Conservation (phyloP, 306 rosid genomes). For the Spatholobus suberectus region DNA sequence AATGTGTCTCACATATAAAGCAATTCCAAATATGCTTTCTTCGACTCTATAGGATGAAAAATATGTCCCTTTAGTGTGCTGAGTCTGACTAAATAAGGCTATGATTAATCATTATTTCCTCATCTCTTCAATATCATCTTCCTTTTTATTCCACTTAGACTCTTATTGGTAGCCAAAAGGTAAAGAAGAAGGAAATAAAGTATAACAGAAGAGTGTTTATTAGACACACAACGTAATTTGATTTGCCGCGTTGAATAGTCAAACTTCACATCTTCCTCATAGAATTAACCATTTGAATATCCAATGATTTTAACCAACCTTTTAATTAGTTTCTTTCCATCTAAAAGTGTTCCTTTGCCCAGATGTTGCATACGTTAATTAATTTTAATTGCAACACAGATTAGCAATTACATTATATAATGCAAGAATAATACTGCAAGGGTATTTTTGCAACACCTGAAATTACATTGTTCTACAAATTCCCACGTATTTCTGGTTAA, state of each 20-base stretch:
- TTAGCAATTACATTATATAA: too few species aligned
- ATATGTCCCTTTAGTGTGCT: constrained; percentile 14
- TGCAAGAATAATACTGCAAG: too few species aligned
- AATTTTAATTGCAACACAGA: not conserved
- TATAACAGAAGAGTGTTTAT: not conserved
- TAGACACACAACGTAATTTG: not conserved
- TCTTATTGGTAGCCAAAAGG: constrained; percentile 7
- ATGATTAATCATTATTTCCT: not conserved
- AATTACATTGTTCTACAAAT: too few species aligned
- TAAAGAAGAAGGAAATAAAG: not conserved
- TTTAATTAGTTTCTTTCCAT: not conserved
- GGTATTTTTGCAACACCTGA: too few species aligned
- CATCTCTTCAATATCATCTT: constrained; percentile 1
- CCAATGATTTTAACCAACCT: not conserved
- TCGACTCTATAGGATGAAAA: not conserved
- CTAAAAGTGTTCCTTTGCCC: not conserved
- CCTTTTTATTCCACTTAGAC: constrained; percentile 34
- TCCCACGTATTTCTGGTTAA: too few species aligned
- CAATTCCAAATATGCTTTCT: not conserved
- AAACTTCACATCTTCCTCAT: not conserved
- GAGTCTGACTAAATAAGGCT: constrained; percentile 33
- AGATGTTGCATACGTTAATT: not conserved
- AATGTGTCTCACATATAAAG: not conserved
- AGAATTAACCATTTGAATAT: not conserved
- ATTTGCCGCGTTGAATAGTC: not conserved